A percentile compares a stretch with the other conserved stretches of the same genome.
These are phyloP conservation scores for Coffea humblotiana DNA, from an alignment of 305 asterid genomes.

Conservation along the genomic window DNA sequence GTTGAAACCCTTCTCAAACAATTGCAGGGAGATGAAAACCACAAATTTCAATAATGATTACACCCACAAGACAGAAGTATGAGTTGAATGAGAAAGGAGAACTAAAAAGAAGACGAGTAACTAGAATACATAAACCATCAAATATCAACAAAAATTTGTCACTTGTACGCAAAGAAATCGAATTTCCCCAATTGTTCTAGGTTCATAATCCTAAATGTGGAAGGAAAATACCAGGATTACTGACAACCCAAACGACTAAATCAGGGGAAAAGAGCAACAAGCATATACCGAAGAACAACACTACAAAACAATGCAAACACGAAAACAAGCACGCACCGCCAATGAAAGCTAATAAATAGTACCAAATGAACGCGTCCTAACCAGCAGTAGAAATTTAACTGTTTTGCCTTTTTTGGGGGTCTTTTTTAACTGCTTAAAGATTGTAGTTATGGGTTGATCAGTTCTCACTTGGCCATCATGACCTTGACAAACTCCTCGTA, in stretches of 20 bases:
- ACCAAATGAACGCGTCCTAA: constrained; percentile 29
- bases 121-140: background rate
- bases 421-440: constrained; percentile 25
- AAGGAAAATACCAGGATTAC: constrained; percentile 27
- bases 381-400: constrained; percentile 24
- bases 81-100: background rate
- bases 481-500: constrained; percentile 94
- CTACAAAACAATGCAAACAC: constrained; percentile 38
- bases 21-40: background rate
- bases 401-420: constrained; percentile 19
- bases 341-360: constrained; percentile 27
- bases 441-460: constrained; percentile 29
- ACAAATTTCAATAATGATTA: background rate
- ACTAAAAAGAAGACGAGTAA: background rate
- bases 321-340: constrained; percentile 27
- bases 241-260: constrained; percentile 27
- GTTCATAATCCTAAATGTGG: constrained; percentile 32
- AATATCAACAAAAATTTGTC: constrained; percentile 20
- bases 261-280: constrained; percentile 37
- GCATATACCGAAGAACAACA: constrained; percentile 33
- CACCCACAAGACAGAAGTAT: background rate
- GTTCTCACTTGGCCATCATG: constrained; percentile 96
- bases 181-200: constrained; percentile 37
- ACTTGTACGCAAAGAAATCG: constrained; percentile 12
- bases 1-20: background rate